Evolutionary conservation across 768 basidiomycete genomes (phyloP), one percentile per base, ranked within the genome.

Genomic region (Phlegmacium glaucopus): DNA sequence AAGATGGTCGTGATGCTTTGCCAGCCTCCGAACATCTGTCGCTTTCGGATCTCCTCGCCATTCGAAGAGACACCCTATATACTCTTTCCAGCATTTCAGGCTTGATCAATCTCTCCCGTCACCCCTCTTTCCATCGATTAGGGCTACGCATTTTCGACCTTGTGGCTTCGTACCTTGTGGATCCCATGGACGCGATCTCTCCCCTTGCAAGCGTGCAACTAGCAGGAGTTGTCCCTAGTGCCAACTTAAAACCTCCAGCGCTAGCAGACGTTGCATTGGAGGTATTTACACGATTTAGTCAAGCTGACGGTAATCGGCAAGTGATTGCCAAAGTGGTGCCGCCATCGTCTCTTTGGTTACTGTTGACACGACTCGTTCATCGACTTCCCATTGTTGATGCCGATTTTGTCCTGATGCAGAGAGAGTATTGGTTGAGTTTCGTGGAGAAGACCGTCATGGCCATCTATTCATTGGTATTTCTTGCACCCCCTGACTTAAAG

Each of bases 381-480:
- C 82, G 93, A 38, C 76, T 97, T n/a, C 95, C 95, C 5, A 65
- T 96, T 39, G 65, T 78, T 18, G 85, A 89, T 48, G 63, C 72
- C 13, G 93, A 96, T 65, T 89, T 90, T 62, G 68, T 82, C 58
- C 66, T 87, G 51, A 66, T 81, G 55, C 66, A 70, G 45, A 73
- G 80, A 52, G 85, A 90, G 59, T 59, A 69, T 16, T 92, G 89
- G 83, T 63, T 94, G 38, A 80, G 82, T 35, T 87, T 90, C 63
- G 67, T 90, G 52, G 90, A 94, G 71, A 88, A 87, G 55, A 69
- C 76, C 44, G 73, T 87, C 39, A 80, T 94, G 74, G 78, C 80
- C n/a, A 77, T 96, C 35, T 97, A 96, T 69, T 85, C 85, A 30
- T 70, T 97, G 52, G 80, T 85, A 17, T 97, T 93, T 72, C 71